Evolutionary conservation across 83 land plant species (phyloP).

Genomic region (Diphasiastrum complanatum): DNA sequence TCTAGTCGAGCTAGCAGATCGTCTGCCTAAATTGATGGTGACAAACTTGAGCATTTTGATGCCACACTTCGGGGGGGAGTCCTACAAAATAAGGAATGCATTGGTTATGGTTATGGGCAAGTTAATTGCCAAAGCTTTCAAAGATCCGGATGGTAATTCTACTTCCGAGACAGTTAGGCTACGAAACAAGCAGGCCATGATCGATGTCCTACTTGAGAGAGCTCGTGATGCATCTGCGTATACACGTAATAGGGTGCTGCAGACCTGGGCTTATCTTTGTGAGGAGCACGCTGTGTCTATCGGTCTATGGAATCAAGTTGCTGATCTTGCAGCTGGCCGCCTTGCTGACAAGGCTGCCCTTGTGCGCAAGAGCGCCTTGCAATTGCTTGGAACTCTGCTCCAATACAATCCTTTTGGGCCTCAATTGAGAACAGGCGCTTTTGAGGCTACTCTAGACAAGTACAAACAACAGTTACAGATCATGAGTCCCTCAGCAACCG

Average conservation of each 20-base stretch:
- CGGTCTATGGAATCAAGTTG: slow-evolving; percentile 92
- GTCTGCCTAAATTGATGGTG: slow-evolving; percentile 67
- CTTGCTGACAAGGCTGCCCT: slow-evolving; percentile 89
- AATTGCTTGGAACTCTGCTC: slow-evolving; percentile 72
- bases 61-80: slow-evolving; percentile 93
- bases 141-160: slow-evolving; percentile 59
- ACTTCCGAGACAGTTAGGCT: slow-evolving; percentile 59
- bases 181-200: slow-evolving; percentile 91
- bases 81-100: slow-evolving; percentile 89
- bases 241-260: slow-evolving; percentile 84
- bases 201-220: slow-evolving; percentile 77
- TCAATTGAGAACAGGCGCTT: slow-evolving; percentile 65
- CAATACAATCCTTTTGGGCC: slow-evolving; percentile 99
- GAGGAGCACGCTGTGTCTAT: slow-evolving; percentile 80
- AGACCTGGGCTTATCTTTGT: slow-evolving; percentile 91
- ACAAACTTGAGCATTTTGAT: slow-evolving; percentile 75
- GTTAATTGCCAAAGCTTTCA: slow-evolving; percentile 69
- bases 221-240: slow-evolving; percentile 79
- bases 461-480: slow-evolving; percentile 60
- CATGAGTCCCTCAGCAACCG: slow-evolving; percentile 34
- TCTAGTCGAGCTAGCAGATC: slow-evolving; percentile 83
- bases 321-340: slow-evolving; percentile 79
- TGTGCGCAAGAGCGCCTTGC: slow-evolving; percentile 86
- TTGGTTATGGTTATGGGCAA: slow-evolving; percentile 85
- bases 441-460: slow-evolving; percentile 83